Evolutionary conservation across 805 yeast species (phyloP), one percentile per base, ranked within the genome.

Genomic region (Metschnikowia lochheadii): DNA sequence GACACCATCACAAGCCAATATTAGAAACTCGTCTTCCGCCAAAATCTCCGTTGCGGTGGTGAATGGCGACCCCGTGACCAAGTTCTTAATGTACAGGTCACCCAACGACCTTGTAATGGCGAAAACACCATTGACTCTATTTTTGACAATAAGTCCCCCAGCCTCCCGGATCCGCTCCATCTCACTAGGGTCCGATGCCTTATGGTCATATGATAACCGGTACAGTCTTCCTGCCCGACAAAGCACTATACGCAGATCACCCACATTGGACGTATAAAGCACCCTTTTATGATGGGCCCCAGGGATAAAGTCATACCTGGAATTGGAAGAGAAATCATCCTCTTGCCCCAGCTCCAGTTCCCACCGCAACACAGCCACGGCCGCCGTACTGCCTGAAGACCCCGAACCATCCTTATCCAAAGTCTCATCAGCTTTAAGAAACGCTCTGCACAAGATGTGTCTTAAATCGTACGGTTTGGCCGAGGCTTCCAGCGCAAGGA

Each of bases 51-150:
- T 89, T 42, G 89, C 82, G 0, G 98, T 89, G 0, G 99, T 92
- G 63, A 85, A 92, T 1, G 99, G 99, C 49, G 83, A 82, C 0
- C 97, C 96, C 32, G 89, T 82, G 17, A 92, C 97, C 50, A 88
- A 72, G 46, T 84, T 87, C 65, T 92, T 95, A 82, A 92, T 85
- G 66, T 89, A 91, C n/a, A 84, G 78, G 65, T 92, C 98, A 17
- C 99, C 99, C 40, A 92, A 73, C 1, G 98, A 86, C 54, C 99
- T 75, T 2, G 97, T 89, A 10, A 92, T 96, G 0, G 98, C 98
- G 45, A 94, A 76, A 67, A 92, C 90, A 3, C 98, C 99, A 66
- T 92, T 94, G 23, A 92, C 99, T 59, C 99, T 78, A 54, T 89
- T 87, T 61, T 89, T 89, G 79, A 94, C 79, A 51, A 92, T 82